Percentiles rank a stretch among this genome's conserved stretches.
phyloP scores from a whole-genome alignment of 148 eudicot genomes.

The Cornus kousa region DNA sequence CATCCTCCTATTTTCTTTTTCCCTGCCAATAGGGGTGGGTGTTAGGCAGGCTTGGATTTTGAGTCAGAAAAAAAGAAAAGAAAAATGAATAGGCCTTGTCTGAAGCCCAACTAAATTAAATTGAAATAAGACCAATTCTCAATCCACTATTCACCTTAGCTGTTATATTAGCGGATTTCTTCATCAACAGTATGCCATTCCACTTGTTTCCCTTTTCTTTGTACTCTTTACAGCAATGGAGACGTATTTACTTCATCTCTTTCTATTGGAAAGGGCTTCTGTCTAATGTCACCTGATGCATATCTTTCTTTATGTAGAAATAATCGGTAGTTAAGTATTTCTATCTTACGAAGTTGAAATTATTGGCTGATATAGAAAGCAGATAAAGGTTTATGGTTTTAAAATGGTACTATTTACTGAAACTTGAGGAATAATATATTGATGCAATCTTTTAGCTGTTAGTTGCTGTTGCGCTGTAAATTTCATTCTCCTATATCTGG shows the following conservation, averaged over 20 bases:
- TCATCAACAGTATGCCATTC: neutral
- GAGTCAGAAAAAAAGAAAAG: too few relatives aligned
- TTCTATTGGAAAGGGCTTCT: neutral
- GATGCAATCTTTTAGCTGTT: neutral
- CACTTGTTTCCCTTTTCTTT: neutral
- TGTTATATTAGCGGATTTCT: neutral
- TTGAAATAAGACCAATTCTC: neutral
- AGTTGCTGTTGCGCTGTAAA: neutral
- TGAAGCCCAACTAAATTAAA: neutral
- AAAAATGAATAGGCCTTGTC: neutral
- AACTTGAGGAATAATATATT: neutral
- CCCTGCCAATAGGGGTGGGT: slow-evolving; percentile 2
- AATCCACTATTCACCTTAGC: neutral
- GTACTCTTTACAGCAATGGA: neutral
- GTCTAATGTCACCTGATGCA: too few relatives aligned
- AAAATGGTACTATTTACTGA: neutral
- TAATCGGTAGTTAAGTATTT: too few relatives aligned
- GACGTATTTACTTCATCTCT: neutral
- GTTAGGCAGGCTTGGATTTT: neutral
- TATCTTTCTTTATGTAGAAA: too few relatives aligned
- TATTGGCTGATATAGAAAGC: neutral
- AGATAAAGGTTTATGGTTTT: neutral
- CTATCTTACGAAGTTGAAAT: neutral
- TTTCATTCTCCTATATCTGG: neutral
- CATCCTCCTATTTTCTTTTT: slow-evolving; percentile 8